A percentile compares a stretch with the other conserved stretches of the same genome.
Evolutionary conservation across 1,284 basidiomycete genomes (phyloP).

Genomic region (Taiwanofungus camphoratus): DNA sequence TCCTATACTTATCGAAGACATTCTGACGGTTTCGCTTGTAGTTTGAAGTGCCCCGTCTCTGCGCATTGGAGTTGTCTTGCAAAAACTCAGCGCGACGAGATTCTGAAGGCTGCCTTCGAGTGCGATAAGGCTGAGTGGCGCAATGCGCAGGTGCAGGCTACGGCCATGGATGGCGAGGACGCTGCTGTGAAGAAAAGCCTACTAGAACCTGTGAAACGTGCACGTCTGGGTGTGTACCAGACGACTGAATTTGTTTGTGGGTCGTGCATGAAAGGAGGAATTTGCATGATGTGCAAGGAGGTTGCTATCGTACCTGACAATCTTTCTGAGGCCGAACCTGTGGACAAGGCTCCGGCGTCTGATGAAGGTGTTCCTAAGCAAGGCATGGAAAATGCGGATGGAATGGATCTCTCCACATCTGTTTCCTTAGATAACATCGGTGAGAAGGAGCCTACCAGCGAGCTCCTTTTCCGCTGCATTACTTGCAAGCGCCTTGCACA

Average conservation of each 20-base stretch:
- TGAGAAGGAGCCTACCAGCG: constrained; percentile 20
- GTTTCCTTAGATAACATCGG: constrained; percentile 9
- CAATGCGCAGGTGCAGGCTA: constrained; percentile 8
- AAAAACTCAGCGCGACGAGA: constrained; percentile 61
- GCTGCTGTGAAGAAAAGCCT: constrained; percentile 1
- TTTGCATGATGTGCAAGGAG: constrained; percentile 75
- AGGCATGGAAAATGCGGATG: constrained; percentile 19
- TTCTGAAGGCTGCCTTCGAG: constrained; percentile 56
- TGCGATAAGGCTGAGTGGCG: constrained; percentile 42
- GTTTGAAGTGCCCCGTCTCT: constrained; percentile 70
- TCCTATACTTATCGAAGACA: constrained; percentile 1
- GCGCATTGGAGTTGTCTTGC: constrained; percentile 81
- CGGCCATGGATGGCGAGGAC: constrained; percentile 9
- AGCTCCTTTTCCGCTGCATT: constrained; percentile 74
- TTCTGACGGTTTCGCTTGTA: constrained; percentile 22
- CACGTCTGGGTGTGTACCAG: constrained; percentile 47
- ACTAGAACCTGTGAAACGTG: constrained; percentile 32
- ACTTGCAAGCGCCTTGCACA: constrained; percentile 78
- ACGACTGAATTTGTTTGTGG: constrained; percentile 77
- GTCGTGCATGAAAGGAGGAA: constrained; percentile 66
- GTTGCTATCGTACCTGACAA: constrained; percentile 43
- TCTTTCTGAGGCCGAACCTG: constrained; percentile 4
- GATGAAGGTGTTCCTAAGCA: background rate
- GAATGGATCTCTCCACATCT: constrained; percentile 1
- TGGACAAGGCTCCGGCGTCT: background rate